Evolutionary conservation across 2,329 filamentous ascomycete genomes (phyloP).

Genomic region (Aspergillus fijiensis): DNA sequence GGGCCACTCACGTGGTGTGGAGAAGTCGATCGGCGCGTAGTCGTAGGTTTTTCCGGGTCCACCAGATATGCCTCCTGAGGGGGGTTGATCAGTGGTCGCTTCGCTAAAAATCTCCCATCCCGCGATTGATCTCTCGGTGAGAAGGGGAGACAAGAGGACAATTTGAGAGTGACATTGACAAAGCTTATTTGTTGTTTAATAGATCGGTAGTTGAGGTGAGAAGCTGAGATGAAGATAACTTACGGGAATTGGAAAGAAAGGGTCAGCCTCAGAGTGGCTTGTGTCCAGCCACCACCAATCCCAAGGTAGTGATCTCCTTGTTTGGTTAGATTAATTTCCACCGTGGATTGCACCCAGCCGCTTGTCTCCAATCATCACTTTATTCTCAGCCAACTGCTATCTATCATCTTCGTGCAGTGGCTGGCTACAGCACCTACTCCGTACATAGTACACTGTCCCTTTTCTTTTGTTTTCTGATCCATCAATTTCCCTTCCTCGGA

Average conservation of each 20-base stretch:
- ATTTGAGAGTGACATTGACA: neutral
- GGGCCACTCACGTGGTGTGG: conserved; percentile 8
- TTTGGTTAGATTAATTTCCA: neutral
- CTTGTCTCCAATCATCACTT: conserved; percentile 1
- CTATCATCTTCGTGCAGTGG: conserved; percentile 1
- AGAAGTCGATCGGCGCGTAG: conserved; percentile 6
- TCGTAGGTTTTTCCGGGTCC: neutral
- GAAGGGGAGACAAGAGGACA: neutral
- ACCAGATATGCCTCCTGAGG: no score
- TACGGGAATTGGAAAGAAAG: neutral
- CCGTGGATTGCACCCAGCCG: neutral
- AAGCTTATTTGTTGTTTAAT: neutral
- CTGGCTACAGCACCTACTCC: neutral
- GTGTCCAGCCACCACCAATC: neutral
- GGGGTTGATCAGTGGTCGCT: neutral
- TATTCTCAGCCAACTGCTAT: conserved; percentile 1
- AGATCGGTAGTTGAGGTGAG: neutral
- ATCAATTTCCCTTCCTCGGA: conserved; percentile 4
- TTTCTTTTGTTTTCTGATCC: conserved; percentile 3
- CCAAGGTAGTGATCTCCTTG: no score
- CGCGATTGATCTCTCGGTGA: neutral
- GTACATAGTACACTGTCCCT: no score
- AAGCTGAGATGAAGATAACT: neutral
- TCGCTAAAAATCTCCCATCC: neutral
- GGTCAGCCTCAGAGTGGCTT: neutral